phyloP scores from a whole-genome alignment of 2,329 filamentous ascomycete genomes.

The Pestalotiopsis sp. region DNA sequence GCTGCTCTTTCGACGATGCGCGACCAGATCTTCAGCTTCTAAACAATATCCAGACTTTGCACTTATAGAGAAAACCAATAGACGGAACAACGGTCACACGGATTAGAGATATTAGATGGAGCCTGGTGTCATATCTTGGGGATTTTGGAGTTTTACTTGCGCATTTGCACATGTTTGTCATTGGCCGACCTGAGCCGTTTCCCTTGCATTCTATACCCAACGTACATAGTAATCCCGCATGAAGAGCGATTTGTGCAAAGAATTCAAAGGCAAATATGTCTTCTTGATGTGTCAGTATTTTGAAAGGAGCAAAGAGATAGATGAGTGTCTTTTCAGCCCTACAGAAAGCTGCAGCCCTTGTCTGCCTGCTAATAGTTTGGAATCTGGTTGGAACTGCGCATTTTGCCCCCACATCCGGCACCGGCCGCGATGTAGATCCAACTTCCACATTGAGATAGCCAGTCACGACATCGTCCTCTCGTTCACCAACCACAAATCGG shows the following conservation, averaged over 20 bases:
- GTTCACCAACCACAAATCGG: neutral
- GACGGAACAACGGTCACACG: neutral
- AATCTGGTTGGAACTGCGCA: neutral
- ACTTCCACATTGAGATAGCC: neutral
- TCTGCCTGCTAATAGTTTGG: neutral
- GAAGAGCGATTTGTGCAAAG: neutral
- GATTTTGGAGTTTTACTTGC: neutral
- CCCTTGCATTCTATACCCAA: neutral
- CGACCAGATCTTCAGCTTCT: constrained; percentile 54
- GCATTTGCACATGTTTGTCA: neutral
- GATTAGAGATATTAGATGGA: neutral
- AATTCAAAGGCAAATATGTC: no score
- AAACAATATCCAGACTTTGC: neutral
- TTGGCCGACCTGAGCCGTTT: neutral
- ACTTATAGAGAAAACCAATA: neutral
- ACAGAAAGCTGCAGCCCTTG: neutral
- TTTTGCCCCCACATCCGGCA: neutral
- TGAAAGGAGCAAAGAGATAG: neutral
- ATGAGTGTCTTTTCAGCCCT: neutral
- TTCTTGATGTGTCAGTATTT: neutral
- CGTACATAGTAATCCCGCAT: neutral
- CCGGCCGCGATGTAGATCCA: neutral
- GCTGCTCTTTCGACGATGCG: constrained; percentile 52
- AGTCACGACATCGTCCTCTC: neutral
- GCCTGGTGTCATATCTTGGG: neutral